Conservation (phyloP, 768 basidiomycete genomes). For the Phaeotremella skinneri region DNA sequence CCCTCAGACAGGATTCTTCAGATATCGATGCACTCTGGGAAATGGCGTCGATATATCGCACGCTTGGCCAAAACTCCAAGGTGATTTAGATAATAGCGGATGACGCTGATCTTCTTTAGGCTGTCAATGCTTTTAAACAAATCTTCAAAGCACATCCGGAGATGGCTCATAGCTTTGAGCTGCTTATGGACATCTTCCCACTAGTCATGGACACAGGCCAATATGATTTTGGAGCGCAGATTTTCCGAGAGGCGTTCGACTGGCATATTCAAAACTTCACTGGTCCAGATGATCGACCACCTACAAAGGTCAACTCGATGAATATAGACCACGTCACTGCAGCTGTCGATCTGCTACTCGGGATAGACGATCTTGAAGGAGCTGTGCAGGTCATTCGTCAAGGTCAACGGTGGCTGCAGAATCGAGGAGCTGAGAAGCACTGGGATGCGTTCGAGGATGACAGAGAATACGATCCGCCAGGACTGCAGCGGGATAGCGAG, state of each 20-base stretch:
- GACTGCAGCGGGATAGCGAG: slow-evolving; percentile 37
- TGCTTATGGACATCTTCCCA: slow-evolving; percentile 73
- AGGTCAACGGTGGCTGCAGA: slow-evolving; percentile 90
- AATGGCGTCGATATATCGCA: slow-evolving; percentile 73
- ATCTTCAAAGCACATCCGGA: slow-evolving; percentile 69
- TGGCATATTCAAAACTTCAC: slow-evolving; percentile 62
- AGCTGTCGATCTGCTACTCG: slow-evolving; percentile 79
- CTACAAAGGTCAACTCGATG: slow-evolving; percentile 25
- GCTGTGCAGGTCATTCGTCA: slow-evolving; percentile 68
- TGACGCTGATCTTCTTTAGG: slow-evolving; percentile 50
- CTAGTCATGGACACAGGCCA: slow-evolving; percentile 74
- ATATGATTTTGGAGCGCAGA: slow-evolving; percentile 61
- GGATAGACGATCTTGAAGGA: slow-evolving; percentile 64
- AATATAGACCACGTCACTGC: slow-evolving; percentile 59
- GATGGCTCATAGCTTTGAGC: slow-evolving; percentile 64
- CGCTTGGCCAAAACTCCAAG: slow-evolving; percentile 66
- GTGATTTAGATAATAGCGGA: slow-evolving; percentile 54
- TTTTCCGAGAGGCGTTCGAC: slow-evolving; percentile 72
- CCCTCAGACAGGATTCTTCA: slow-evolving; percentile 70
- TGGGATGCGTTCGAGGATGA: slow-evolving; percentile 86
- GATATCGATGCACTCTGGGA: slow-evolving; percentile 90
- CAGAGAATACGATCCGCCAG: slow-evolving; percentile 71
- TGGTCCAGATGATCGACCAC: slow-evolving; percentile 28
- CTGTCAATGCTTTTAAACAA: slow-evolving; percentile 63
- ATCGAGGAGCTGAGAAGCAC: slow-evolving; percentile 64